Evolutionary conservation across 139 green algal genomes (phyloP), one percentile per base, ranked within the genome.

Genomic region (Limnomonas spitsbergensis): DNA sequence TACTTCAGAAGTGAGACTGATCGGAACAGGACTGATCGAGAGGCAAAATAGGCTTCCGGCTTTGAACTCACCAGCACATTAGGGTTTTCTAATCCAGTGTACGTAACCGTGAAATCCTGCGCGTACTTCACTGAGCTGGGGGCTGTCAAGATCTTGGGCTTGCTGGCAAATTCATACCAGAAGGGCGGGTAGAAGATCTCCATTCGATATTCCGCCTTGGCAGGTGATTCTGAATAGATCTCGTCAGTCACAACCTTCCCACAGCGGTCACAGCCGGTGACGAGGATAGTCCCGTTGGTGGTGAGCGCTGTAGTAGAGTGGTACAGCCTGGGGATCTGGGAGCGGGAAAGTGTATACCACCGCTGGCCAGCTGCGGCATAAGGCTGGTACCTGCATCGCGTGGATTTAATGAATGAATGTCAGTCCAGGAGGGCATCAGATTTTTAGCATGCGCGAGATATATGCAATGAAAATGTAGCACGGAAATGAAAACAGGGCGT

Each of bases 211-310:
- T 85, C 80, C 29, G 80, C 14, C 40, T 80, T 79, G 34, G 36
- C 53, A 31, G 80, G 80, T 26, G 32, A 42, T 36, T 27, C 24
- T 69, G 36, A 73, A 54, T 73, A 80, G 1, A 53, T 32, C 35
- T 61, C 40, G 61, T 76, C 36, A 3, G n/a, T 52, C 39, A 56
- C 75, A 38, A 79, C 80, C 24, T 72, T 39, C 71, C 76, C 69
- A 61, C 82, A 87, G 0, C 82, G 75, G 40, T 87, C 82, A 40
- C 82, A 87, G 2, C 82, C 82, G 0, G 38, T 61, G 9, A 87
- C 61, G 2, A 87, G 38, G 2, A 87, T 34, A 1, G 82, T 80
- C 26, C 82, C 82, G 52, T 87, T 77, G 27, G 70, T 78, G 34
- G 82, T 87, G 32, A 87, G 76, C 0, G 47, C 47, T 0, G 56